A percentile compares a stretch with the other conserved stretches of the same genome.
phyloP scores from a whole-genome alignment of 106 monocot species.

The Vanilla planifolia region DNA sequence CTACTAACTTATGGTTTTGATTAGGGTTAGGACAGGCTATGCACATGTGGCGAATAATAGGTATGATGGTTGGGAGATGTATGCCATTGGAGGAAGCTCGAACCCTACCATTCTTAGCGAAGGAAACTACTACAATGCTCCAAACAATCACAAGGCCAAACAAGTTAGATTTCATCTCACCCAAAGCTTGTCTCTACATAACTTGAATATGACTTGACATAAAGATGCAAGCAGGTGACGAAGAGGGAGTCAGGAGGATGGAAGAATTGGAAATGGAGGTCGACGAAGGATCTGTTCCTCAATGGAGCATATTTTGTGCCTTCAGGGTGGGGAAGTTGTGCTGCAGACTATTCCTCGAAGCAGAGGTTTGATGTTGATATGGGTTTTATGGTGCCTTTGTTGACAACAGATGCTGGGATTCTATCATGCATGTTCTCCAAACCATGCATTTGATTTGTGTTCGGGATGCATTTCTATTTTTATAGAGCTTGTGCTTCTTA shows the following conservation, averaged over 20 bases:
- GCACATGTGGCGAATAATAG: constrained; percentile 53
- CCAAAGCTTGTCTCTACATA: neutral
- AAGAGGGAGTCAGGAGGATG: constrained; percentile 36
- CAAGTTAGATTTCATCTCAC: constrained; percentile 14
- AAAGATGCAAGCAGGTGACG: constrained; percentile 28
- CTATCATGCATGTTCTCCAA: constrained; percentile 25
- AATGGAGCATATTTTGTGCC: constrained; percentile 54
- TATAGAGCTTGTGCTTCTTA: too few relatives aligned
- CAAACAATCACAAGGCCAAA: constrained; percentile 11
- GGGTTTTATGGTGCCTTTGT: constrained; percentile 29
- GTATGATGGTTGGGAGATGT: constrained; percentile 48
- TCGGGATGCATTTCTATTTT: too few relatives aligned
- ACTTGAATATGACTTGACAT: neutral
- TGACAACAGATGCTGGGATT: constrained; percentile 34
- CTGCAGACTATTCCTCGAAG: constrained; percentile 18
- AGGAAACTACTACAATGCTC: constrained; percentile 42
- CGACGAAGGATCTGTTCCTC: constrained; percentile 29
- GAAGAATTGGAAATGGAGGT: constrained; percentile 63
- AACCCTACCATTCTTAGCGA: constrained; percentile 57
- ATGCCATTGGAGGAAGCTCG: constrained; percentile 49
- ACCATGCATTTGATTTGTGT: constrained; percentile 26
- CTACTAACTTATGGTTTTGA: neutral
- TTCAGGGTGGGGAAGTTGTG: constrained; percentile 40
- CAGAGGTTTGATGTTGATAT: constrained; percentile 21
- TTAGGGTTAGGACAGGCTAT: constrained; percentile 45